Percentiles rank a stretch among this genome's conserved stretches.
phyloP scores from a whole-genome alignment of 106 monocot genomes.

The Xerophyta viscosa region DNA sequence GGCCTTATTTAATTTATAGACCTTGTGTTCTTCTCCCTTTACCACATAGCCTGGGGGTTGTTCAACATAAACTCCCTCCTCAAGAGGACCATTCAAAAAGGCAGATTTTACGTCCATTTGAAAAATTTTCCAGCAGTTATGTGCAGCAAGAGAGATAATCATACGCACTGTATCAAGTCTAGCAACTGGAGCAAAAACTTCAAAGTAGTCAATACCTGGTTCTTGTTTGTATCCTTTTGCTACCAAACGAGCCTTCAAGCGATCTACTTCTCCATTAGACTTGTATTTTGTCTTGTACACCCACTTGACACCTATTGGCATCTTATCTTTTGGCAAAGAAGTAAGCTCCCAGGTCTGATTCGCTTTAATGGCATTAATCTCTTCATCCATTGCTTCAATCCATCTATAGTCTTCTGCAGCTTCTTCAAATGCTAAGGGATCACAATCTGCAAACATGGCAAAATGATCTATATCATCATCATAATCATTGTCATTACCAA shows the following conservation, averaged over 20 bases:
- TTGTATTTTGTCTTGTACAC: neutral
- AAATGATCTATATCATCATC: neutral
- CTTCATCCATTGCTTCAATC: neutral
- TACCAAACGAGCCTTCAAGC: neutral
- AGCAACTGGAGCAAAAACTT: neutral
- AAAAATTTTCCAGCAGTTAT: neutral
- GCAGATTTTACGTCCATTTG: neutral
- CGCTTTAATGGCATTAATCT: neutral
- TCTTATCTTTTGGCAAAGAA: neutral
- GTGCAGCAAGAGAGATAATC: conserved; percentile 1
- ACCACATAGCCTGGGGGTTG: neutral
- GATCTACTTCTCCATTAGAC: neutral
- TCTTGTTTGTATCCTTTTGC: conserved; percentile 1
- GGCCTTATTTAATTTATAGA: too few relatives aligned
- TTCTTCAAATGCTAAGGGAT: too few relatives aligned
- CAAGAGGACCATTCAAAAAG: neutral
- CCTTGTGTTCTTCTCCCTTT: neutral
- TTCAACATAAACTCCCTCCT: neutral
- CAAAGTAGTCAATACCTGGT: neutral
- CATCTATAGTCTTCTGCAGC: neutral
- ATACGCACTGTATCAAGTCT: neutral
- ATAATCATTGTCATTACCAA: neutral
- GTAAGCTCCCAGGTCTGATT: conserved; percentile 1
- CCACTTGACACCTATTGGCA: neutral
- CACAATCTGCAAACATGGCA: neutral